Base-by-base conservation (phyloP, 108 stramenopile species). In the Cyclotella choctawhatcheeana region DNA sequence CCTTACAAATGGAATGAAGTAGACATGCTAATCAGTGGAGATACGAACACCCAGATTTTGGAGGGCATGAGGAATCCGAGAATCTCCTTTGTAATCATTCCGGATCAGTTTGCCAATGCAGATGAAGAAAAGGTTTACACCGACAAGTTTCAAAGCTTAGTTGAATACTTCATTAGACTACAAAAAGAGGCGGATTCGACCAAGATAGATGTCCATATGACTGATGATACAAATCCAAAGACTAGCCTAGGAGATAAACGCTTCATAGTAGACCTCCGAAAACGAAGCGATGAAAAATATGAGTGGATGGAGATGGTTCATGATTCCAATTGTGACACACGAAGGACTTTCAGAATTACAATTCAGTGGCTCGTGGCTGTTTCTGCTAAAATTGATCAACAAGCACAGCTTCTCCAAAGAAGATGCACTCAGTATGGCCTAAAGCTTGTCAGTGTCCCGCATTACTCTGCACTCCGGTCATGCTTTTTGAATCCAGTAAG, bases 301-400 rank as follows among this genome's bases (percentile, higher is more conserved):
- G 91, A 93, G 65, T 96, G 92, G 92, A 80, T 91, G 58, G 90
- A 93, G 65, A 63, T 96, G 45, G 82, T 88, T 8, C 68, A 84
- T 20, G 87, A 88, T 45, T 69, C 86, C 25, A 85, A 79, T 6
- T 93, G 92, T 63, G 83, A 88, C 67, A 90, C 95, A 25, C 34
- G 73, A 10, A 74, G 89, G 17, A 87, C 91, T 16, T 96, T 88
- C 67, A 76, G 92, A 44, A 88, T 96, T 8, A 88, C 88, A 35
- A 88, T 93, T 45, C 89, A 93, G 44, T 96, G 95, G 95, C 86
- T 96, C 29, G 95, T 93, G n/a, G 91, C 90, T 27, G 88, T 85
- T 32, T 77, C 90, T 7, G 77, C 77, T 14, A 92, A 93, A 62
- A 85, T 96, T 55, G 93, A 96, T 45, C 73, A 87, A 21, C 92